Base-by-base conservation (phyloP, 441 rosid genomes). In the Syzygium syzygioides region DNA sequence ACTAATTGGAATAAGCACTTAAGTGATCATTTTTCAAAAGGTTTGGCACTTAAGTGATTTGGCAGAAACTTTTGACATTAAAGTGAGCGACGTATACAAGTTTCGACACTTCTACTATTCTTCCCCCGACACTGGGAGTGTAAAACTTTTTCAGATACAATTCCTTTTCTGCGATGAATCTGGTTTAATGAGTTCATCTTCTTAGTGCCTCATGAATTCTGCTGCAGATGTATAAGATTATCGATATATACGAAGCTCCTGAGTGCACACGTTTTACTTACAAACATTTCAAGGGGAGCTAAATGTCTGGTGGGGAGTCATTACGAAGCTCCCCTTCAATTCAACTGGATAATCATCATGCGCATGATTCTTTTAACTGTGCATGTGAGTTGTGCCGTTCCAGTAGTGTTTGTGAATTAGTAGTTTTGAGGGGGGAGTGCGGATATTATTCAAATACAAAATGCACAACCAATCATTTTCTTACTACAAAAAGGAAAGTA, bases 71-170 rank as follows among this genome's bases (percentile, higher is more conserved):
- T 41, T 41, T 41, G 4, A 5, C 6, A 41, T 6, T 41, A 41
- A 41, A 41, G 45, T 41, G 45, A 41, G 45, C 7, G 1, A 1
- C 6, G 45, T 41, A 41, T 7, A 41, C 45, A 41, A 41, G 45
- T 41, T 41, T 41, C 5, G 6, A 7, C 6, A 41, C 45, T 41
- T 41, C 45, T 6, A 41, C 6, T 41, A 5, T 41, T 41, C 45
- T 41, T 41, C 45, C 45, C 45, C 45, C 45, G 91, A 86, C 50
- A 90, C 53, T 87, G 64, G 92, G 95, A 93, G 86, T 87, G 96
- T 87, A 55, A 79, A 23, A 41, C 83, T 76, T 76, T 76, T 76
- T 23, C 0, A 14, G 83, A 45, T 76, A 23, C 18, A 23, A 23
- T 76, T 76, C 83, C 13, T 12, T 76, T 76, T 76, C 5, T 41